These are phyloP conservation scores for Lomentospora prolificans DNA, from an alignment of 2,329 filamentous ascomycete species.

Conservation along the genomic window DNA sequence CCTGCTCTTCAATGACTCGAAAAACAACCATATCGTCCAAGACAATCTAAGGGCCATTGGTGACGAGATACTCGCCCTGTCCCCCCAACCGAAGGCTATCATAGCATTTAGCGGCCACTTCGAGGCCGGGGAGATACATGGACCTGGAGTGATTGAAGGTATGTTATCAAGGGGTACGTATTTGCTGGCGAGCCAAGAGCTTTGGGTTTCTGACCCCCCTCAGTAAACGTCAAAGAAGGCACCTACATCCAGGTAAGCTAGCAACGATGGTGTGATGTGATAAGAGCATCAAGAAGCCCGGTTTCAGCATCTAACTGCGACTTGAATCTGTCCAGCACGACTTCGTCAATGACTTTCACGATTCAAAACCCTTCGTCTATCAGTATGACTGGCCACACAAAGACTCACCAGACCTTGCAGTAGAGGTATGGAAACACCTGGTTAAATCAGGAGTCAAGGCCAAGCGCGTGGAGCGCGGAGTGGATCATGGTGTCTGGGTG, in stretches of 20 bases:
- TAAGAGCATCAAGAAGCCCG: neutral
- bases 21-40: conserved; percentile 3
- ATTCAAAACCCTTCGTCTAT: conserved; percentile 2
- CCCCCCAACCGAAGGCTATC: neutral
- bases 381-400: conserved; percentile 3
- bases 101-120: neutral
- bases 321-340: neutral
- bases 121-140: conserved; percentile 2
- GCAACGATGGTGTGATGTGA: neutral
- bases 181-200: neutral
- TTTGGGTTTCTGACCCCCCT: neutral
- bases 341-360: conserved; percentile 1
- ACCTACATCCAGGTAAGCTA: neutral
- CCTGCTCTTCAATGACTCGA: neutral
- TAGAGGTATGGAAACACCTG: neutral
- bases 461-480: conserved; percentile 3
- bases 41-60: conserved; percentile 1
- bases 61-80: neutral
- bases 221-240: conserved; percentile 1
- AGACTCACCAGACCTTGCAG: neutral
- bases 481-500: neutral
- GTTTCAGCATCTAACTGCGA: neutral
- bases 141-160: conserved; percentile 1
- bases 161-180: neutral
- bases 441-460: neutral